These are phyloP conservation scores for Trypanosoma rangeli DNA, from an alignment of 208 protist species.

Conservation along the genomic window DNA sequence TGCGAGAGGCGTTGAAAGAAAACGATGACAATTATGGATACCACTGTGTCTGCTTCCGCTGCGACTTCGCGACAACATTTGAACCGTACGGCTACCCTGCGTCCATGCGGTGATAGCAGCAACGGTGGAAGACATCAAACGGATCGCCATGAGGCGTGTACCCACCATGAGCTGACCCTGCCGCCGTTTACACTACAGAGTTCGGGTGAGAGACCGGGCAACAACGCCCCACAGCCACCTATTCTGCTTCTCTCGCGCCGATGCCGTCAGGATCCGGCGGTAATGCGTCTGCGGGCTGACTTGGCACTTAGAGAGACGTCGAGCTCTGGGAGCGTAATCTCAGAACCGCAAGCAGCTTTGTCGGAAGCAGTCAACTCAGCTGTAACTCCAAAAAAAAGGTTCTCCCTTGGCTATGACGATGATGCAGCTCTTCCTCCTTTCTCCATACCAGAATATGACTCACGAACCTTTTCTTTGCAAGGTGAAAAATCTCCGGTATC, in stretches of 20 bases:
- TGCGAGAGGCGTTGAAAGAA: background rate
- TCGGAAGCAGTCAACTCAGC: background rate
- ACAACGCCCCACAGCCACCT: background rate
- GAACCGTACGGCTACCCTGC: background rate
- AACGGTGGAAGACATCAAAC: background rate
- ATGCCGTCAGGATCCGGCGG: background rate
- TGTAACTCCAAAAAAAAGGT: background rate
- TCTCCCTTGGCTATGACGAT: conserved; percentile 27
- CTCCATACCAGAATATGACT: conserved; percentile 2
- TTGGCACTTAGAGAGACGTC: background rate
- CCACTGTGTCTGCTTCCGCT: background rate
- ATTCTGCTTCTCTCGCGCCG: conserved; percentile 1
- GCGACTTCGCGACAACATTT: background rate
- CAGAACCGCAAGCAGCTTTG: background rate
- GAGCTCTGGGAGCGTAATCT: background rate
- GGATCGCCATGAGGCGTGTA: background rate
- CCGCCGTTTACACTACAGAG: background rate
- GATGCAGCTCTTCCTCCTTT: conserved; percentile 3
- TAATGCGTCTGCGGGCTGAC: conserved; percentile 9
- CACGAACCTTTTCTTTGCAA: background rate
- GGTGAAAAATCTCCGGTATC: background rate
- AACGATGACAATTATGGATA: conserved; percentile 1
- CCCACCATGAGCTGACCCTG: background rate
- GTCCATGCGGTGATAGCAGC: background rate
- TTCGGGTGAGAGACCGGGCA: background rate